These are phyloP conservation scores for Coemansia sp. DNA, from an alignment of 192 early-diverging fungal genomes.

Conservation along the genomic window DNA sequence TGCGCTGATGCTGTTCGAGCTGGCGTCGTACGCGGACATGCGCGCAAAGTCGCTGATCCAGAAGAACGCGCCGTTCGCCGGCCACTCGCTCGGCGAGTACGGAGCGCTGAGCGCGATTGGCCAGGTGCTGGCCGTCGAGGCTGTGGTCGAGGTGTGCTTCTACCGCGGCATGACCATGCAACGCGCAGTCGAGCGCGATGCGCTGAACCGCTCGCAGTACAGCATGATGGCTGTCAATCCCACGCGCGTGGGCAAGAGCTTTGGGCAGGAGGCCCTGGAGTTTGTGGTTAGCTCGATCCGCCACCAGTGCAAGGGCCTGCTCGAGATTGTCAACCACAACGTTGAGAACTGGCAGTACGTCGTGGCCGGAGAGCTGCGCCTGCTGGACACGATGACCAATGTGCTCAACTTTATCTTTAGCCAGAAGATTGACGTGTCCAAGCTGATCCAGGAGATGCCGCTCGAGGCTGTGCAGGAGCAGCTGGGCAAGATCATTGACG, in stretches of 20 bases:
- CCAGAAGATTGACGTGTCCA: conserved; percentile 81
- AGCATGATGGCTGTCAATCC: conserved; percentile 95
- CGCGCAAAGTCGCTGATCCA: conserved; percentile 83
- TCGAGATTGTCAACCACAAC: conserved; percentile 97
- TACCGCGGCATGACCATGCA: conserved; percentile 99
- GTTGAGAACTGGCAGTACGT: conserved; percentile 93
- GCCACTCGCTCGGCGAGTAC: conserved; percentile 95
- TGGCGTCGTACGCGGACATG: conserved; percentile 75
- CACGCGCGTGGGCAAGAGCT: conserved; percentile 72
- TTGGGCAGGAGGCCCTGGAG: conserved; percentile 59
- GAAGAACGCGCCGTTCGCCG: conserved; percentile 82
- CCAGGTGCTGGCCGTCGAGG: conserved; percentile 74
- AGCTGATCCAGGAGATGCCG: conserved; percentile 81
- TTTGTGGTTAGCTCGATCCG: conserved; percentile 74
- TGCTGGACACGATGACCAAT: conserved; percentile 73
- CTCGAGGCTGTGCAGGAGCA: conserved; percentile 81
- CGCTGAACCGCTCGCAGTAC: conserved; percentile 67
- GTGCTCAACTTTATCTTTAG: conserved; percentile 45
- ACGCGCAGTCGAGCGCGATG: conserved; percentile 77
- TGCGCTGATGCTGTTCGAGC: conserved; percentile 85
- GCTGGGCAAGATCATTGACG: conserved; percentile 69
- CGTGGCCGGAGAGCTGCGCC: conserved; percentile 79
- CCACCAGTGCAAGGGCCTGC: conserved; percentile 67
- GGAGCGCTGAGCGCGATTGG: conserved; percentile 83
- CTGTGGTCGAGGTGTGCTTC: conserved; percentile 86